Conservation (phyloP, 441 rosid species). For the Isatis lusitanica region DNA sequence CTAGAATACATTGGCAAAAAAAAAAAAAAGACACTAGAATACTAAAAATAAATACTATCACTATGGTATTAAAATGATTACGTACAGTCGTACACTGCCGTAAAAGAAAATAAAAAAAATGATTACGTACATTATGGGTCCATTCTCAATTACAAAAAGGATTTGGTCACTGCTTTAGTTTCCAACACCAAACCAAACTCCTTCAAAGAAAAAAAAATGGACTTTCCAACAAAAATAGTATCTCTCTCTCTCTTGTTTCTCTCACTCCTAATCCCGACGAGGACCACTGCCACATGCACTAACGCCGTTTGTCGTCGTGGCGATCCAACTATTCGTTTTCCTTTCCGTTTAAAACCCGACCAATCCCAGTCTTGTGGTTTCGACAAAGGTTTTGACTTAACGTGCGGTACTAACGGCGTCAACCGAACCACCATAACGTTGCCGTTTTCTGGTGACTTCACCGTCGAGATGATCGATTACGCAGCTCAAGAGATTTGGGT, state of each 20-base stretch:
- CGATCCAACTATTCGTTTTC: conserved; percentile 52
- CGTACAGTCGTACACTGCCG: conserved; percentile 18
- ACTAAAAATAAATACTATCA: not conserved
- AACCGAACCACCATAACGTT: conserved; percentile 47
- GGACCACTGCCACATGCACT: conserved; percentile 32
- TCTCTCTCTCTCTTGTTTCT: conserved; percentile 17
- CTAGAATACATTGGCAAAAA: not conserved
- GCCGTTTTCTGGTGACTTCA: conserved; percentile 49
- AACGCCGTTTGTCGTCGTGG: conserved; percentile 37
- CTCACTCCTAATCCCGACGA: conserved; percentile 28
- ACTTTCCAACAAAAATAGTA: conserved; percentile 8
- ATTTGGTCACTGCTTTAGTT: conserved; percentile 21
- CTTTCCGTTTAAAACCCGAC: conserved; percentile 46
- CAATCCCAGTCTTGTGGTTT: conserved; percentile 50
- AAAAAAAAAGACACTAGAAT: not conserved
- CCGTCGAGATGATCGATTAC: conserved; percentile 53
- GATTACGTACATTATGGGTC: conserved; percentile 27
- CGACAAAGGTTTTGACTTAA: conserved; percentile 49
- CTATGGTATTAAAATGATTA: conserved; percentile 7
- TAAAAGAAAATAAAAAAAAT: not conserved
- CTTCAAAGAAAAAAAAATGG: conserved; percentile 15
- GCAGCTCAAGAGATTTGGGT: conserved; percentile 54
- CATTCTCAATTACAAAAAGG: conserved; percentile 28
- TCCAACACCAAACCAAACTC: conserved; percentile 1
- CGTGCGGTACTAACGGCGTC: conserved; percentile 42